phyloP scores from a whole-genome alignment of 2,329 filamentous ascomycete genomes.

The Diaporthe vexans region DNA sequence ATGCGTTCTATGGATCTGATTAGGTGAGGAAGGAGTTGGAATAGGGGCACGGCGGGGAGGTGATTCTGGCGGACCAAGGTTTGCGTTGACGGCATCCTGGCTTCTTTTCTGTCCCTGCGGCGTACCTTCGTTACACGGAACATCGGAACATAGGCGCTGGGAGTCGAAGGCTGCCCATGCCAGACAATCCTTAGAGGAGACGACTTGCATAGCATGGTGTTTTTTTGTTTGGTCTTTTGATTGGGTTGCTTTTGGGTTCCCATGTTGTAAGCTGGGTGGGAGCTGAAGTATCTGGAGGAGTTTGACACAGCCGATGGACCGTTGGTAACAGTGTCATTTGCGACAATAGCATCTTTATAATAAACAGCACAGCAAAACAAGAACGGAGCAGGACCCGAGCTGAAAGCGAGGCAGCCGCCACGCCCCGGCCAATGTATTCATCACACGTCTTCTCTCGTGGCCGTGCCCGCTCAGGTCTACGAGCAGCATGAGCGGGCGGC shows the following conservation, averaged over 20 bases:
- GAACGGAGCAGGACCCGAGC: neutral
- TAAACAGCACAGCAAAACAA: neutral
- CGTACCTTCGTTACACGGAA: neutral
- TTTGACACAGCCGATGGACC: neutral
- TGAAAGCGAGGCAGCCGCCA: neutral
- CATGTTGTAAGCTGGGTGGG: neutral
- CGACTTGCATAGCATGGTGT: slow-evolving; percentile 28
- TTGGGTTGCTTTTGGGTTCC: neutral
- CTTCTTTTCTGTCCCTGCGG: neutral
- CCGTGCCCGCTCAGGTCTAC: neutral
- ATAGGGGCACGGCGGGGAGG: neutral
- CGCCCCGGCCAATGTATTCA: slow-evolving; percentile 7
- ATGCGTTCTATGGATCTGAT: slow-evolving; percentile 48
- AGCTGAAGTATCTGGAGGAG: neutral
- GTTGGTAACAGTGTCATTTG: slow-evolving; percentile 8
- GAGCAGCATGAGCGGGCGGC: slow-evolving; percentile 8
- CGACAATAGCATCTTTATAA: slow-evolving; percentile 13
- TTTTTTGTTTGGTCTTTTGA: neutral
- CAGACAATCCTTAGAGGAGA: slow-evolving; percentile 9
- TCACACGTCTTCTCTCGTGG: slow-evolving; percentile 7
- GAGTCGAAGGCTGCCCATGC: neutral
- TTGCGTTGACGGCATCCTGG: neutral
- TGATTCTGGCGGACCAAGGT: neutral
- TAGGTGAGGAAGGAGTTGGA: neutral
- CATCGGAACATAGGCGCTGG: neutral